These are phyloP conservation scores for Curvularia sp. DNA, from an alignment of 2,329 filamentous ascomycete species.

Conservation along the genomic window DNA sequence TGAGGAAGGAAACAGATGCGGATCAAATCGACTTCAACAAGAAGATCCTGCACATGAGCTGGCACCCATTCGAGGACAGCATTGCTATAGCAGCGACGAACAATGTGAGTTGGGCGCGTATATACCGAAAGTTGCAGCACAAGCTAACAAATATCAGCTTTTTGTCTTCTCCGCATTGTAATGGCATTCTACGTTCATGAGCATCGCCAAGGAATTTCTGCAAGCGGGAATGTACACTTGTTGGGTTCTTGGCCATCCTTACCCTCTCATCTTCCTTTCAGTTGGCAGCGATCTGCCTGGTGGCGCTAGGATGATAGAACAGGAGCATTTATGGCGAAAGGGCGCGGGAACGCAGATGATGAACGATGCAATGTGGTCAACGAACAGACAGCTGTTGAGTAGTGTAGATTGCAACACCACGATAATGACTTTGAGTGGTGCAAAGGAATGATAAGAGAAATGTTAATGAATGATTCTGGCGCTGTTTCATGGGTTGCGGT, in stretches of 20 bases:
- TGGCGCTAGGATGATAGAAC: slow-evolving; percentile 44
- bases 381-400: slow-evolving; percentile 30
- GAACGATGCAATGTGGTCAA: slow-evolving; percentile 39
- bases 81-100: slow-evolving; percentile 99
- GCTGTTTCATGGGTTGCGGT: background rate
- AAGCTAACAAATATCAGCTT: slow-evolving; percentile 51
- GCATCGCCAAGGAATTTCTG: slow-evolving; percentile 33
- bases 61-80: slow-evolving; percentile 99
- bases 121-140: background rate
- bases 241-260: slow-evolving; percentile 39
- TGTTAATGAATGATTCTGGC: slow-evolving; percentile 11
- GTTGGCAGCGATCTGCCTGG: slow-evolving; percentile 34
- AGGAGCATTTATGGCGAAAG: slow-evolving; percentile 31
- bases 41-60: slow-evolving; percentile 99
- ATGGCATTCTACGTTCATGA: slow-evolving; percentile 31
- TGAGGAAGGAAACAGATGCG: slow-evolving; percentile 98
- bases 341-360: slow-evolving; percentile 34
- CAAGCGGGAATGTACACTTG: slow-evolving; percentile 39
- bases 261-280: slow-evolving; percentile 39
- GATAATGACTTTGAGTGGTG: slow-evolving; percentile 43
- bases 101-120: slow-evolving; percentile 73
- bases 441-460: slow-evolving; percentile 41
- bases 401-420: slow-evolving; percentile 44
- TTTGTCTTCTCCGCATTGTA: slow-evolving; percentile 64
- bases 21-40: slow-evolving; percentile 99